Evolutionary conservation across 2,329 filamentous ascomycete species (phyloP), one percentile per base, ranked within the genome.

Genomic region (Westerdykella sp.): DNA sequence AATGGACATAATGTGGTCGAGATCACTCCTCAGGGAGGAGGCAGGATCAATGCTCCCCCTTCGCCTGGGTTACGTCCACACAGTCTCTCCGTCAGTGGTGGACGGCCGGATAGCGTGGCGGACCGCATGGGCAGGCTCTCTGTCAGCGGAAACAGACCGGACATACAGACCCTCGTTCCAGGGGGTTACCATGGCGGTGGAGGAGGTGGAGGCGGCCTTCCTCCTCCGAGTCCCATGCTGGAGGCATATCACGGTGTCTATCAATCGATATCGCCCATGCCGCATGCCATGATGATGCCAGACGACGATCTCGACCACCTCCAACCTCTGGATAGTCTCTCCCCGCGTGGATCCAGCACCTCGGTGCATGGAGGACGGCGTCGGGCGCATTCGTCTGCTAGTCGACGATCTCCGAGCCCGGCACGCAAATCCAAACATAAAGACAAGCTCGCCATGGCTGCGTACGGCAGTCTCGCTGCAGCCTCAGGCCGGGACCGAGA

Each of bases 191-290:
- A 45, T n/a, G 49, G 36, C 14, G 39, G 23, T 13, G 31, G 21
- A 5, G 54, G 47, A 32, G 63, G 21, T 6, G 54, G 47, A 32
- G 63, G 61, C 15, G 67, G 60, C 28, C 63, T 75, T 36, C 78
- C 87, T 1, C 87, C 89, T 0, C 80, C 80, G 1, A 95, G 88
- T 49, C 93, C 91, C 1, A 74, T 97, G 39, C 79, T 95, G 2
- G 91, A 97, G 68, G 84, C 93, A 1, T 97, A 97, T 68, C 85
- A 84, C 49, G 91, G 91, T 32, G 95, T 90, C 0, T 97, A 95
- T 57, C 91, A 97, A 67, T 87, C 87, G 45, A 86, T 94, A 56
- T 95, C 90, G 0, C 90, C 91, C 0, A 95, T 96, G 87, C 90
- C 90, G 0, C 89, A 89, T 0, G 87, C 90, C 1, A 71, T 79